Evolutionary conservation across 2,329 filamentous ascomycete genomes (phyloP).

Genomic region (Fusarium illudens): DNA sequence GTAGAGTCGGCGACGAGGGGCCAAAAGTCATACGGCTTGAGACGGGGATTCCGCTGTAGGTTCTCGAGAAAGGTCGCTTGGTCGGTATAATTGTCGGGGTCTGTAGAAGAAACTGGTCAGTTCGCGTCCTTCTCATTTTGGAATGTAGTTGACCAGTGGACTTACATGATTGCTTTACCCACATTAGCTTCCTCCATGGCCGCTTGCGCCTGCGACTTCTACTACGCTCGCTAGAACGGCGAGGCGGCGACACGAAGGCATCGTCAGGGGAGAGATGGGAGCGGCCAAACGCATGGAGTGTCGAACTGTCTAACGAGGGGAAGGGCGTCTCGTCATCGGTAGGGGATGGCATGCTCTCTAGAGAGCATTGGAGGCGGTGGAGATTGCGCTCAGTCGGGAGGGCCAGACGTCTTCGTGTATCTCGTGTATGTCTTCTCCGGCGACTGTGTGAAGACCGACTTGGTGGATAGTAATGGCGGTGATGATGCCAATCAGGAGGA

Average conservation of each 20-base stretch:
- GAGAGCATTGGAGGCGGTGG: conserved; percentile 24
- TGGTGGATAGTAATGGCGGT: conserved; percentile 1
- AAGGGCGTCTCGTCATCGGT: conserved; percentile 52
- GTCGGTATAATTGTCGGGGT: conserved; percentile 99
- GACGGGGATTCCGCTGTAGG: conserved; percentile 89
- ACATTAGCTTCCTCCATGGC: conserved; percentile 94
- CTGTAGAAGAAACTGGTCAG: conserved; percentile 52
- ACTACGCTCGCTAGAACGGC: conserved; percentile 63
- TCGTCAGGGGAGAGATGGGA: conserved; percentile 84
- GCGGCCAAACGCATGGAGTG: conserved; percentile 58
- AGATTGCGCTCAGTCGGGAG: background rate
- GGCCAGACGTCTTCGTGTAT: conserved; percentile 4
- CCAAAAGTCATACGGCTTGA: conserved; percentile 98
- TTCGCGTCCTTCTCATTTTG: background rate
- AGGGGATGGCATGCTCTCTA: conserved; percentile 47
- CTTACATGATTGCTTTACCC: conserved; percentile 95
- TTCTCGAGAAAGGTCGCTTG: conserved; percentile 96
- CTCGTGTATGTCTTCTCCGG: background rate
- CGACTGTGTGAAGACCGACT: background rate
- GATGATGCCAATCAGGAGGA: conserved; percentile 29
- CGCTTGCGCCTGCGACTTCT: conserved; percentile 74
- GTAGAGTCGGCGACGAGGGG: conserved; percentile 93
- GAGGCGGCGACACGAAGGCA: conserved; percentile 76
- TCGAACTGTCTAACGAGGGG: conserved; percentile 44
- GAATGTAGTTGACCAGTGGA: background rate